Conservation (phyloP, 2,329 filamentous ascomycete genomes). For the Colletotrichum sansevieriae region DNA sequence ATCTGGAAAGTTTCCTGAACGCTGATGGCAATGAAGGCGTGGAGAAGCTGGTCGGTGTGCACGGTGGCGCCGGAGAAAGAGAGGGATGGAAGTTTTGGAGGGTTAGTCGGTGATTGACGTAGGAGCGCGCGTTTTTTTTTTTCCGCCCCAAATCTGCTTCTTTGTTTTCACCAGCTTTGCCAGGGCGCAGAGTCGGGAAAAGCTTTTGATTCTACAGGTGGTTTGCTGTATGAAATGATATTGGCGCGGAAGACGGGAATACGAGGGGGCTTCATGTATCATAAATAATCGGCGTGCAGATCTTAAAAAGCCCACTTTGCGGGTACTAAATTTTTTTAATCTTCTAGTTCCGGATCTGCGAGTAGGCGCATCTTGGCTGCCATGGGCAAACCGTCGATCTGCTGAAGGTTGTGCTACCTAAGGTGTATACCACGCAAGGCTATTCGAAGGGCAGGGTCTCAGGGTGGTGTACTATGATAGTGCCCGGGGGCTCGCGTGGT, state of each 20-base stretch:
- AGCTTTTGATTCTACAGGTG: constrained; percentile 14
- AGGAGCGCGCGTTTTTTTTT: background rate
- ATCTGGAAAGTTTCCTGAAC: constrained; percentile 84
- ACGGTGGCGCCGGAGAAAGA: constrained; percentile 74
- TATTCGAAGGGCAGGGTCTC: constrained; percentile 3
- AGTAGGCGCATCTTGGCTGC: background rate
- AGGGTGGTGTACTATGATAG: background rate
- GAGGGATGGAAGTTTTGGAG: constrained; percentile 92
- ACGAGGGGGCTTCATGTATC: constrained; percentile 22
- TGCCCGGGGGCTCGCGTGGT: constrained; percentile 12
- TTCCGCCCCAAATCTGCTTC: constrained; percentile 15
- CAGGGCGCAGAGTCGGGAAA: constrained; percentile 17
- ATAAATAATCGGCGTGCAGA: constrained; percentile 25
- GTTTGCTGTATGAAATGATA: constrained; percentile 35
- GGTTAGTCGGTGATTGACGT: constrained; percentile 55
- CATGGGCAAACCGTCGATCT: background rate
- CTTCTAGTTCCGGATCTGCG: background rate
- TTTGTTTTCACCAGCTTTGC: constrained; percentile 11
- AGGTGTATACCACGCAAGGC: background rate
- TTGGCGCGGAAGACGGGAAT: constrained; percentile 25
- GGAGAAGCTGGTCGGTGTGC: constrained; percentile 87
- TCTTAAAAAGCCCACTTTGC: constrained; percentile 28
- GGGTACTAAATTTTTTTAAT: constrained; percentile 27
- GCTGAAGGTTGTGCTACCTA: background rate
- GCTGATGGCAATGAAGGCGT: constrained; percentile 86